A percentile compares a stretch with the other conserved stretches of the same genome.
Conservation (phyloP, 257 asterid genomes). For the Fraxinus pennsylvanica region DNA sequence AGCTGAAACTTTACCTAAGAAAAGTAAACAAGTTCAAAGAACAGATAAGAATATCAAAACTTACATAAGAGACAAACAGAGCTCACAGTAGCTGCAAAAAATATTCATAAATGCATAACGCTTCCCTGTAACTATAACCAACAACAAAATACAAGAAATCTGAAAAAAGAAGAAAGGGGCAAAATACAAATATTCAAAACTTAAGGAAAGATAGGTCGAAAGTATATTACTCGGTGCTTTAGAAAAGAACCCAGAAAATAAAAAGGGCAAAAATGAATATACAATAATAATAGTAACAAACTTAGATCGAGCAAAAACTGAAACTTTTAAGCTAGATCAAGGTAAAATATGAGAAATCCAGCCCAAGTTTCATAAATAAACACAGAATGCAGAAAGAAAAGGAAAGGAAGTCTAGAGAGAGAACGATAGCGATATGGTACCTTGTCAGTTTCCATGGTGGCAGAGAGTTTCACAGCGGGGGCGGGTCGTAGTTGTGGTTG, state of each 20-base stretch:
- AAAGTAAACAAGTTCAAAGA: slow-evolving; percentile 16
- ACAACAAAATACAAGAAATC: not conserved
- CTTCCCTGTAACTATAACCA: slow-evolving; percentile 3
- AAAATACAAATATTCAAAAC: too few relatives aligned
- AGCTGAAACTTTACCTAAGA: slow-evolving; percentile 25
- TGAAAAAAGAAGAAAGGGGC: not conserved
- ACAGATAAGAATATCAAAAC: slow-evolving; percentile 18
- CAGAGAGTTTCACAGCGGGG: slow-evolving; percentile 50
- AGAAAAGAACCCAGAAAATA: not conserved
- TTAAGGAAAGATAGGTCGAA: not conserved
- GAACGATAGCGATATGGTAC: slow-evolving; percentile 23
- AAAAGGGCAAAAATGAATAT: not conserved
- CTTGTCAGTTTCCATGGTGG: slow-evolving; percentile 66
- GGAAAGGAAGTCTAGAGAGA: not conserved
- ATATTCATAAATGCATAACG: slow-evolving; percentile 3
- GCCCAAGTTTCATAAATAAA: slow-evolving; percentile 18
- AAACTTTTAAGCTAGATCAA: slow-evolving; percentile 44
- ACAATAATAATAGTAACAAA: slow-evolving; percentile 8
- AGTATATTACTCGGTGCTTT: too few relatives aligned
- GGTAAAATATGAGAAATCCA: slow-evolving; percentile 6
- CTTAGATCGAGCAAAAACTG: slow-evolving; percentile 38
- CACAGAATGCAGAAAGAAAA: not conserved
- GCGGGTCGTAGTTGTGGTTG: slow-evolving; percentile 31
- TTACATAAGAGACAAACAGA: slow-evolving; percentile 3
- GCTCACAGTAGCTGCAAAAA: not conserved